Evolutionary conservation across 257 asterid species (phyloP).

Genomic region (Paraleonurus japonicus): DNA sequence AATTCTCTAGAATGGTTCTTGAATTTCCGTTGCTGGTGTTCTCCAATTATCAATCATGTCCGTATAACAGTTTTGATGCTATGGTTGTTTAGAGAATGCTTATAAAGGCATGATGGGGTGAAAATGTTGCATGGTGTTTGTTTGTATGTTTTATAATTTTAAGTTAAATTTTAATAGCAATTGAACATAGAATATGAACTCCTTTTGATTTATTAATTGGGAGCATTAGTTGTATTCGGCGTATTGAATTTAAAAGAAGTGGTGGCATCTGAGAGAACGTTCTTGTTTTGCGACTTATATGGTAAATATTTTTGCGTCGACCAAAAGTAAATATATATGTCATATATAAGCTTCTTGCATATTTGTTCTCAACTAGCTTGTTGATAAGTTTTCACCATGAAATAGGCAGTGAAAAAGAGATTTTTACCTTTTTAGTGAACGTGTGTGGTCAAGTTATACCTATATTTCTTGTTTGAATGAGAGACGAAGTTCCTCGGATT

Average conservation of each 20-base stretch:
- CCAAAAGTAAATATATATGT: too few relatives aligned
- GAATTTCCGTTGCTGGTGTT: neutral
- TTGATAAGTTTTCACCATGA: neutral
- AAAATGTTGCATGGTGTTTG: constrained; percentile 20
- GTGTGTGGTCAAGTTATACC: neutral
- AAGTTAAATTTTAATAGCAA: neutral
- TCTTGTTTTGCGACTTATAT: neutral
- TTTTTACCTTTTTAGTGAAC: neutral
- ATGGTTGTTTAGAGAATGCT: constrained; percentile 13
- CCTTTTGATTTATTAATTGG: neutral
- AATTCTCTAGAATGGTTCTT: neutral
- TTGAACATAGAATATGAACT: neutral
- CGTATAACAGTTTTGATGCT: neutral
- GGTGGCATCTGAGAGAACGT: neutral
- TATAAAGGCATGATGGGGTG: neutral
- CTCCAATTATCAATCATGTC: neutral
- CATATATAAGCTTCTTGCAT: neutral
- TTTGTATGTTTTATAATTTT: neutral
- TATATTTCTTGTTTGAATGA: neutral
- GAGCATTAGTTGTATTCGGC: neutral
- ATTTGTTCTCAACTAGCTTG: neutral
- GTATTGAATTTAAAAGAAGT: neutral
- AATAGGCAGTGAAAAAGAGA: neutral
- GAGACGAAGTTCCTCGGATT: too few relatives aligned
- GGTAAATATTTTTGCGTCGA: too few relatives aligned